These are phyloP conservation scores for Nothophaeocryptopus gaeumannii DNA, from an alignment of 2,329 filamentous ascomycete species.

Conservation along the genomic window DNA sequence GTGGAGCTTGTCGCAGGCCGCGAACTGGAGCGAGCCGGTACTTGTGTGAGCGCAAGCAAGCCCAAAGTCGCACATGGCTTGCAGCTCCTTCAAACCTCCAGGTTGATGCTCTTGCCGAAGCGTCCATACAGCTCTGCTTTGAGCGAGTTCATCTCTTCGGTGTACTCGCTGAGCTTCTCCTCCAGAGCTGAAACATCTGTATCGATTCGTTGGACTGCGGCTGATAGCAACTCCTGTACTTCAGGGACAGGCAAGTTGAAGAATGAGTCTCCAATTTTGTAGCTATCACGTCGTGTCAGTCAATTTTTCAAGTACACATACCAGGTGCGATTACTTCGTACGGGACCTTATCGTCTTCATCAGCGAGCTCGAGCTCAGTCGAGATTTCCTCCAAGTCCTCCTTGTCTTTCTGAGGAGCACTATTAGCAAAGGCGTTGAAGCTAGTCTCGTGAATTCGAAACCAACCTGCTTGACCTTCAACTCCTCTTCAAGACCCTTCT, in stretches of 20 bases:
- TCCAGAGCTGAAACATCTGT: constrained; percentile 73
- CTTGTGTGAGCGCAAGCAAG: no score
- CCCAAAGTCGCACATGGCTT: background rate
- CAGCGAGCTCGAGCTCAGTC: constrained; percentile 85
- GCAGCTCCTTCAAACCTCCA: constrained; percentile 62
- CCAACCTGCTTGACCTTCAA: constrained; percentile 74
- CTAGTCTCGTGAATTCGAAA: constrained; percentile 6
- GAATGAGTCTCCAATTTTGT: constrained; percentile 96
- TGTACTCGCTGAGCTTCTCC: constrained; percentile 69
- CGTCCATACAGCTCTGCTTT: constrained; percentile 92
- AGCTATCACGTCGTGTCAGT: constrained; percentile 53
- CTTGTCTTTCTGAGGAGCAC: constrained; percentile 77
- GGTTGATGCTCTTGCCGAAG: constrained; percentile 94
- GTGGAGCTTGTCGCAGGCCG: no score
- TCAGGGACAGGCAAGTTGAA: constrained; percentile 79
- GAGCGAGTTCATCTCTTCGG: constrained; percentile 82
- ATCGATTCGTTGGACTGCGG: constrained; percentile 70
- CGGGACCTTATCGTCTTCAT: constrained; percentile 92
- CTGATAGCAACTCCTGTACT: constrained; percentile 78
- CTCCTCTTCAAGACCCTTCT: constrained; percentile 74
- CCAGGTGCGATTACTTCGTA: constrained; percentile 46
- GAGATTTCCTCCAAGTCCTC: constrained; percentile 94
- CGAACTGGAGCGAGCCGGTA: no score
- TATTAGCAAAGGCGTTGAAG: background rate
- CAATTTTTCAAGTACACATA: no score